Base-by-base conservation (phyloP, 2,329 filamentous ascomycete genomes). In the Diaporthe nobilis region DNA sequence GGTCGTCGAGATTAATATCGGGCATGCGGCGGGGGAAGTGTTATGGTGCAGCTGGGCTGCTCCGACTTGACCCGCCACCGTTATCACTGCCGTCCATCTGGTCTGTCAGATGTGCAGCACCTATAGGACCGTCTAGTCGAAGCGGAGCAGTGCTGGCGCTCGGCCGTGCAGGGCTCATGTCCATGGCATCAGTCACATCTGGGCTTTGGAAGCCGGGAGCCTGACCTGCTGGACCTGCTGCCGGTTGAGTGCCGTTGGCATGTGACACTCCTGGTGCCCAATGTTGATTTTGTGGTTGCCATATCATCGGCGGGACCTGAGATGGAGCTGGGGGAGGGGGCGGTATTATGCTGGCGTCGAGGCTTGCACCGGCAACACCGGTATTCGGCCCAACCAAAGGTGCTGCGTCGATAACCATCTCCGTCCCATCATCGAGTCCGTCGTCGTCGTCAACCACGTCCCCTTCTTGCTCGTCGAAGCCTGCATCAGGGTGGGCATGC, bases 391-490 rank as follows among this genome's bases (percentile, higher is more conserved):
- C 71, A 28, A 71, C 31, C 15, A 71, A 71, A 13, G 77, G 78
- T 58, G 79, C 78, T 15, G 77, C 76, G 73, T 82, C 81, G 28
- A 82, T 78, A 22, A 79, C 79, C 81, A 82, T 82, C 51, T 82
- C 81, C 20, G 75, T 79, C 4, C 79, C 80, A 73, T 82, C 80
- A 20, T 82, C 81, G 9, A 80, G 79, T 10, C 77, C 78, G 25
- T 81, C 80, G 44, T 81, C 80, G 51, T 82, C 81, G 8, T 81
- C 81, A 20, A 79, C 77, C 2, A 73, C 85, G 47, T 87, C 85
- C 25, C 77, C 76, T 47, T 81, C 81, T 12, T 76, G 77, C 20
- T 88, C 86, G 39, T 87, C 86, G 31, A 84, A 85, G 34, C 80
- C 81, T 22, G 83, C 83, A 34, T 83, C 85, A 20, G 81, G 9